phyloP scores from a whole-genome alignment of 257 asterid species.

The Solanum virginianum region DNA sequence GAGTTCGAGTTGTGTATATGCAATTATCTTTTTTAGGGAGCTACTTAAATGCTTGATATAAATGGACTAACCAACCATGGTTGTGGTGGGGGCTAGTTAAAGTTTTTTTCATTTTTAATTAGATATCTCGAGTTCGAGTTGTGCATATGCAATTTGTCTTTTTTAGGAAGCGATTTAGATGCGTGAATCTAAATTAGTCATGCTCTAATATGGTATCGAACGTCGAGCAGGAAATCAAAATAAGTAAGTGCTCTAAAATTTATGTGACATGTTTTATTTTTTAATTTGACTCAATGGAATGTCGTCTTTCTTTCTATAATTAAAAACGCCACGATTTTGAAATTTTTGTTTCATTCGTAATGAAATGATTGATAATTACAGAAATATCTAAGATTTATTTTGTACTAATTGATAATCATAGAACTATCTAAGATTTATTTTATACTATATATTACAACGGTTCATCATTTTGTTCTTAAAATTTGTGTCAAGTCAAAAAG shows the following conservation, averaged over 20 bases:
- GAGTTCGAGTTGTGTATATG: neutral
- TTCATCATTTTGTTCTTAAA: too few species aligned
- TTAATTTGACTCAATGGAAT: neutral
- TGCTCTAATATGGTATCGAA: neutral
- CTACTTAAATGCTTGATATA: too few species aligned
- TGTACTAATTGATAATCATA: neutral
- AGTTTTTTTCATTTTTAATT: too few species aligned
- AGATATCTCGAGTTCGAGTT: too few species aligned
- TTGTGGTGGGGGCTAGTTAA: too few species aligned
- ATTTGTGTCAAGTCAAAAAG: too few species aligned
- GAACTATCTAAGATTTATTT: too few species aligned
- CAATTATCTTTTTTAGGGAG: accelerated
- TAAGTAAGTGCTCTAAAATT: neutral
- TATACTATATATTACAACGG: too few species aligned
- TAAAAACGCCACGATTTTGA: neutral
- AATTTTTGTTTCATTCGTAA: neutral
- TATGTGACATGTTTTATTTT: accelerated
- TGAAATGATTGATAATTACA: neutral
- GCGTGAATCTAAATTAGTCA: accelerated
- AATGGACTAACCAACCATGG: too few species aligned
- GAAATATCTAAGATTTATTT: too few species aligned
- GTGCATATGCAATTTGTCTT: neutral
- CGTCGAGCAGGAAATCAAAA: accelerated
- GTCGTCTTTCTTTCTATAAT: neutral
- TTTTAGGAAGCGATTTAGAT: neutral